A percentile compares a stretch with the other conserved stretches of the same genome.
Evolutionary conservation across 1,284 basidiomycete species (phyloP).

Genomic region (Heterobasidion annosum): DNA sequence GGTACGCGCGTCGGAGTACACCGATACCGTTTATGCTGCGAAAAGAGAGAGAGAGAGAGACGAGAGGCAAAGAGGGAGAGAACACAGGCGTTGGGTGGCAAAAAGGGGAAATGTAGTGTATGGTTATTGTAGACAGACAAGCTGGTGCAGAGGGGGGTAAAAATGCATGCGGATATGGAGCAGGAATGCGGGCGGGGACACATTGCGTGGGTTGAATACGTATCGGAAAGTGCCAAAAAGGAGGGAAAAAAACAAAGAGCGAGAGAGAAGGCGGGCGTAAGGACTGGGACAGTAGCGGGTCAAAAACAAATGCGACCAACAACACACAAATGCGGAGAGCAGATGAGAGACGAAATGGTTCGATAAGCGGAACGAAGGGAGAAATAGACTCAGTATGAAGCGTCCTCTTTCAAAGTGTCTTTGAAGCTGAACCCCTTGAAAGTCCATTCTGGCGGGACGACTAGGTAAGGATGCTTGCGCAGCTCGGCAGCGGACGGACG

Average conservation of each 20-base stretch:
- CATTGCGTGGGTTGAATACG: conserved; percentile 18
- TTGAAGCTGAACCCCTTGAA: conserved; percentile 50
- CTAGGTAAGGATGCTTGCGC: conserved; percentile 79
- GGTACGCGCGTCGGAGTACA: not conserved
- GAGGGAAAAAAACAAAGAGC: not conserved
- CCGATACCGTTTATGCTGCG: not conserved
- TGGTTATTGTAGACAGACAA: not conserved
- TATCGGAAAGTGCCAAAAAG: conserved; percentile 6
- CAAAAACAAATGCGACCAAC: conserved; percentile 11
- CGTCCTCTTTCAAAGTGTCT: conserved; percentile 6
- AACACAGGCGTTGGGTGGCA: not conserved
- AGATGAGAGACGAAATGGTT: conserved; percentile 15
- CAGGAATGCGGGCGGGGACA: conserved; percentile 12
- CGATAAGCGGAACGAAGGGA: not conserved
- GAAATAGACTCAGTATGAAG: conserved; percentile 5
- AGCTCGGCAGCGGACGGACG: conserved; percentile 83
- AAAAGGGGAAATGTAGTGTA: not conserved
- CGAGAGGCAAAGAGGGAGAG: not conserved
- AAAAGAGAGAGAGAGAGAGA: not conserved
- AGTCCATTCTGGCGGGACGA: conserved; percentile 66
- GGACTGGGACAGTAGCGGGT: not conserved
- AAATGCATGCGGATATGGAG: conserved; percentile 13
- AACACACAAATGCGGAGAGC: conserved; percentile 1
- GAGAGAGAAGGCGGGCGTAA: not conserved
- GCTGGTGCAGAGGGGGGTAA: not conserved